Evolutionary conservation across 192 early-diverging fungal species (phyloP).

Genomic region (Backusella westeae): DNA sequence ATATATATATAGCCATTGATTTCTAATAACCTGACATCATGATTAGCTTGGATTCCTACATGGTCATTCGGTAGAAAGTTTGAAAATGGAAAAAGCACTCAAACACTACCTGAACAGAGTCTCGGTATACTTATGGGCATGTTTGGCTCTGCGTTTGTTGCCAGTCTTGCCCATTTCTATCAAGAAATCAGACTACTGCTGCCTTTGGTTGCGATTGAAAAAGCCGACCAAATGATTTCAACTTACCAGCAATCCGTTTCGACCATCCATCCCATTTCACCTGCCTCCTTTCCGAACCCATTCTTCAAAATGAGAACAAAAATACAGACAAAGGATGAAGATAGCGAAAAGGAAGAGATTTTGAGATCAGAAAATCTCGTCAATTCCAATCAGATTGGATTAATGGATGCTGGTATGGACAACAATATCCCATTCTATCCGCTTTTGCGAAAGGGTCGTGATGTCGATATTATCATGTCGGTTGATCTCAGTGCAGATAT

Average conservation of each 20-base stretch:
- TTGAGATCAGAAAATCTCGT: conserved; percentile 28
- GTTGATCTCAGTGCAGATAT: conserved; percentile 75
- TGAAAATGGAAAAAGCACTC: conserved; percentile 52
- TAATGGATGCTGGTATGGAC: conserved; percentile 76
- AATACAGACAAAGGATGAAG: conserved; percentile 33
- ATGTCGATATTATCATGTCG: conserved; percentile 67
- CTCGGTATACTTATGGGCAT: conserved; percentile 65
- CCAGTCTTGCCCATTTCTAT: conserved; percentile 48
- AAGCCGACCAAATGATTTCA: conserved; percentile 38
- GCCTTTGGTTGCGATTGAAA: conserved; percentile 33
- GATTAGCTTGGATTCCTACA: conserved; percentile 67
- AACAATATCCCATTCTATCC: conserved; percentile 81
- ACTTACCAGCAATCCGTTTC: conserved; percentile 51
- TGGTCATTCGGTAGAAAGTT: conserved; percentile 77
- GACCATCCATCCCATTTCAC: conserved; percentile 59
- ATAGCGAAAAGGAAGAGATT: conserved; percentile 17
- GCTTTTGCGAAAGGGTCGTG: conserved; percentile 59
- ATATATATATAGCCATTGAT: too few species aligned
- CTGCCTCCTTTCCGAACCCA: conserved; percentile 66
- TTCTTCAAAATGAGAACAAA: conserved; percentile 47
- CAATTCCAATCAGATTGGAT: conserved; percentile 39
- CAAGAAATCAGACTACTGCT: conserved; percentile 42
- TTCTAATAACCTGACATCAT: too few species aligned
- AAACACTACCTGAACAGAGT: conserved; percentile 65
- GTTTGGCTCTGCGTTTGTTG: conserved; percentile 49